Evolutionary conservation across 371 early-diverging fungal genomes (phyloP).

Genomic region (Saksenaea oblongispora): DNA sequence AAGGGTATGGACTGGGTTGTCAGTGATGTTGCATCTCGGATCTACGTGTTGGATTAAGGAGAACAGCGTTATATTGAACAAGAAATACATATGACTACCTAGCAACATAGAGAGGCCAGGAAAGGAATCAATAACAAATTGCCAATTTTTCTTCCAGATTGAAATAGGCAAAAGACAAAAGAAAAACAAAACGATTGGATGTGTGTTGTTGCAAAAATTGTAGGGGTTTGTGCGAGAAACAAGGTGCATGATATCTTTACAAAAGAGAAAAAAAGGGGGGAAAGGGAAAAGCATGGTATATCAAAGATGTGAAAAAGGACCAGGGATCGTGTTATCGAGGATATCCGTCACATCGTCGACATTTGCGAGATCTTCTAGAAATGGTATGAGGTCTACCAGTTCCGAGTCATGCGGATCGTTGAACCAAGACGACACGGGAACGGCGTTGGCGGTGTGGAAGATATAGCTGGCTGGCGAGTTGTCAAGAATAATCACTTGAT

Average conservation of each 20-base stretch:
- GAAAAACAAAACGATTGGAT: conserved; percentile 7
- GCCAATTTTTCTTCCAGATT: conserved; percentile 2
- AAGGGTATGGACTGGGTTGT: conserved; percentile 95
- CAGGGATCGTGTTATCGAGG: conserved; percentile 56
- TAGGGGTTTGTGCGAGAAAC: conserved; percentile 7
- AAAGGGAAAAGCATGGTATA: not conserved
- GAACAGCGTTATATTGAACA: not conserved
- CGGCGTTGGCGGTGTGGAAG: conserved; percentile 93
- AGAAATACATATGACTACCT: conserved; percentile 2
- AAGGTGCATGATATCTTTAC: conserved; percentile 14
- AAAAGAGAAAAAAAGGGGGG: conserved; percentile 1
- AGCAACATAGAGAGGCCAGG: not conserved
- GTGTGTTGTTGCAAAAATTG: not conserved
- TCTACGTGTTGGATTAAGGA: conserved; percentile 68
- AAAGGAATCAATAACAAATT: conserved; percentile 4
- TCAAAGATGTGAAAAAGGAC: conserved; percentile 24
- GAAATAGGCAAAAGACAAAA: not conserved
- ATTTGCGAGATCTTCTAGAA: conserved; percentile 84
- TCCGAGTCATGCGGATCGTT: conserved; percentile 95
- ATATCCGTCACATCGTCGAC: conserved; percentile 90
- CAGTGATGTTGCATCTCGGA: conserved; percentile 85
- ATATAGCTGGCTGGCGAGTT: conserved; percentile 94
- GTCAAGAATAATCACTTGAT: conserved; percentile 82
- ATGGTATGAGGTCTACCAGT: conserved; percentile 89
- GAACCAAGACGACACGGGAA: conserved; percentile 97